phyloP scores from a whole-genome alignment of 495 filamentous ascomycete species.

The Bathelium albidoporum region DNA sequence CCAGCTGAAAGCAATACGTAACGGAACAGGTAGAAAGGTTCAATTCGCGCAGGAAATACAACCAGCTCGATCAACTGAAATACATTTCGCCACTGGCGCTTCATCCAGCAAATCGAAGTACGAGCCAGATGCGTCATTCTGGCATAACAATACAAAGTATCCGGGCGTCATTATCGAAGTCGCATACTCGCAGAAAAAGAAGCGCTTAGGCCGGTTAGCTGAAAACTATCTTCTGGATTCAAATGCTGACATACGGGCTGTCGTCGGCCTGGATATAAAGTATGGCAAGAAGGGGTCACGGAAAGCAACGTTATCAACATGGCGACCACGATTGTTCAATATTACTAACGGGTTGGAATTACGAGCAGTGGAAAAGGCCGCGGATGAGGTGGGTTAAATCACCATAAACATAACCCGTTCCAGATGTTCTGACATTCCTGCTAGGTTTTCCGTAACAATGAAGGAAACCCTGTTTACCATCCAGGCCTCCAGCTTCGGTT shows the following conservation, averaged over 20 bases:
- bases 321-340: constrained; percentile 11
- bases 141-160: constrained; percentile 22
- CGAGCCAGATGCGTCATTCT: constrained; percentile 28
- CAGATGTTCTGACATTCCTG: constrained; percentile 1
- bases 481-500: constrained; percentile 19
- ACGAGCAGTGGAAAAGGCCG: constrained; percentile 14
- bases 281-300: constrained; percentile 19
- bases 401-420: background rate
- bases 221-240: constrained; percentile 29
- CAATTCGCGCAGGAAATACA: constrained; percentile 15
- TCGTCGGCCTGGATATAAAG: constrained; percentile 28
- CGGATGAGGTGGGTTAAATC: constrained; percentile 13
- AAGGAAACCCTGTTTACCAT: constrained; percentile 18
- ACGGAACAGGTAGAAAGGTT: constrained; percentile 10
- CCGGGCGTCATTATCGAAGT: constrained; percentile 30
- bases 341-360: constrained; percentile 15
- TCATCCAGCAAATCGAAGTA: constrained; percentile 16
- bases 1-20: constrained; percentile 13
- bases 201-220: constrained; percentile 23
- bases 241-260: constrained; percentile 24
- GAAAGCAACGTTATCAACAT: constrained; percentile 15
- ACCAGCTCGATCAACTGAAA: constrained; percentile 14
- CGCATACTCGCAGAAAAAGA: constrained; percentile 30
- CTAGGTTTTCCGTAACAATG: constrained; percentile 18
- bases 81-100: constrained; percentile 3